phyloP scores from a whole-genome alignment of 2,329 filamentous ascomycete species.

The Microsporum ferrugineum region DNA sequence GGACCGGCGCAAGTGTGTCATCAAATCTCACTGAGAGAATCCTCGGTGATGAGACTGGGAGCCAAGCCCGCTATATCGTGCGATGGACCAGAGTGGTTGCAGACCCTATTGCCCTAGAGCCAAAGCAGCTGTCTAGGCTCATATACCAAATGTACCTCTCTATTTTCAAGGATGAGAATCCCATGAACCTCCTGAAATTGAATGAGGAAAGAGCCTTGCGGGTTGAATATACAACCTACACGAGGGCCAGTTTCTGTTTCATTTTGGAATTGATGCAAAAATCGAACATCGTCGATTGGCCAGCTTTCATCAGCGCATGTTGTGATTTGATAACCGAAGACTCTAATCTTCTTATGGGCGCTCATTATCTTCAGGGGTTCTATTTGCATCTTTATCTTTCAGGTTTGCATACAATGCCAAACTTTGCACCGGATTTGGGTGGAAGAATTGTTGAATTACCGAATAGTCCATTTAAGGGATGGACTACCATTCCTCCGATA shows the following conservation, averaged over 20 bases:
- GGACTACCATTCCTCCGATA: constrained; percentile 1
- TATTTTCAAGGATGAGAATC: constrained; percentile 38
- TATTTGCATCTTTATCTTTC: constrained; percentile 20
- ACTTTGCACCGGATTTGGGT: neutral
- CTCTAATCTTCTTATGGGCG: constrained; percentile 12
- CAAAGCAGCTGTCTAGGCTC: constrained; percentile 29
- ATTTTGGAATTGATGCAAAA: constrained; percentile 19
- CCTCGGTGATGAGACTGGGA: neutral
- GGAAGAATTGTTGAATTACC: neutral
- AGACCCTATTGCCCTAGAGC: constrained; percentile 21
- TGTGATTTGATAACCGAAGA: constrained; percentile 13
- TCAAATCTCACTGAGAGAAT: constrained; percentile 19
- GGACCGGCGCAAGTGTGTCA: constrained; percentile 33
- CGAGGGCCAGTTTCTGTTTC: constrained; percentile 18
- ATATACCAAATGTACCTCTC: constrained; percentile 35
- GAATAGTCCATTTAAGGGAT: neutral
- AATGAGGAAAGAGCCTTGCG: constrained; percentile 2
- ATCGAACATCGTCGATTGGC: constrained; percentile 15
- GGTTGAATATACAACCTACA: constrained; percentile 15
- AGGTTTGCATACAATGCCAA: constrained; percentile 9
- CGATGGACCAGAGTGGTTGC: constrained; percentile 3
- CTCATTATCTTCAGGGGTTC: constrained; percentile 21
- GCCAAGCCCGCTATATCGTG: constrained; percentile 4
- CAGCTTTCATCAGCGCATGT: constrained; percentile 9
- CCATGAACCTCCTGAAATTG: constrained; percentile 7